Evolutionary conservation across 1,139 yeast genomes (phyloP).

Genomic region (Candida sanyaensis): DNA sequence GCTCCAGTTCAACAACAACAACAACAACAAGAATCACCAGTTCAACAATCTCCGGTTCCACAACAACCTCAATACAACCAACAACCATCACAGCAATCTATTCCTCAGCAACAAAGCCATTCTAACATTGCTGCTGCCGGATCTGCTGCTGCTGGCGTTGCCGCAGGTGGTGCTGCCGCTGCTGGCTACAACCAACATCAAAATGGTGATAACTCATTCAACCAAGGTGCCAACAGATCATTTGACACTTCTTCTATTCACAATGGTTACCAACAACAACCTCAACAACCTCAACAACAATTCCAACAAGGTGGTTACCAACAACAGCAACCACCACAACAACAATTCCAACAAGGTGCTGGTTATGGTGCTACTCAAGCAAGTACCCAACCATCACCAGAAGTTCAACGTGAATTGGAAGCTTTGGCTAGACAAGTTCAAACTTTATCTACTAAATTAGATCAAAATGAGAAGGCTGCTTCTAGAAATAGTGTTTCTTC

Average conservation of each 20-base stretch:
- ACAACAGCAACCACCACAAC: slow-evolving; percentile 11
- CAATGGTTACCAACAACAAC: slow-evolving; percentile 11
- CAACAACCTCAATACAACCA: slow-evolving; percentile 7
- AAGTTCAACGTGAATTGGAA: slow-evolving; percentile 30
- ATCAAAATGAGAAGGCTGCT: slow-evolving; percentile 18
- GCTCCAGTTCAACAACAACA: slow-evolving; percentile 5
- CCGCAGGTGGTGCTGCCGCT: slow-evolving; percentile 19
- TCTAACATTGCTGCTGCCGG: slow-evolving; percentile 13
- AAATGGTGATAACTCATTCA: slow-evolving; percentile 11
- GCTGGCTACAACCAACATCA: slow-evolving; percentile 13
- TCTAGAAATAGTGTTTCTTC: slow-evolving; percentile 6
- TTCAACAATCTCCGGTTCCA: slow-evolving; percentile 3
- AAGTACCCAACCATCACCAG: slow-evolving; percentile 12
- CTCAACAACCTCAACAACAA: slow-evolving; percentile 8
- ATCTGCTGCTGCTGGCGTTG: slow-evolving; percentile 17
- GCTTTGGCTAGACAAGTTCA: slow-evolving; percentile 44
- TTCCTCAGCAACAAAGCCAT: slow-evolving; percentile 7
- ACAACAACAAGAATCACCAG: slow-evolving; percentile 8
- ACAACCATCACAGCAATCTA: slow-evolving; percentile 6
- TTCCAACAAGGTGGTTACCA: slow-evolving; percentile 6
- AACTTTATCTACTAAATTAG: slow-evolving; percentile 46
- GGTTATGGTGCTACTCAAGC: slow-evolving; percentile 2
- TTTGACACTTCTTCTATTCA: slow-evolving; percentile 14
- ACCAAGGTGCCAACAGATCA: slow-evolving; percentile 11
- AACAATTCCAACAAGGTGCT: slow-evolving; percentile 7